Evolutionary conservation across 1,284 basidiomycete genomes (phyloP).

Genomic region (Marasmius tenuissimus): DNA sequence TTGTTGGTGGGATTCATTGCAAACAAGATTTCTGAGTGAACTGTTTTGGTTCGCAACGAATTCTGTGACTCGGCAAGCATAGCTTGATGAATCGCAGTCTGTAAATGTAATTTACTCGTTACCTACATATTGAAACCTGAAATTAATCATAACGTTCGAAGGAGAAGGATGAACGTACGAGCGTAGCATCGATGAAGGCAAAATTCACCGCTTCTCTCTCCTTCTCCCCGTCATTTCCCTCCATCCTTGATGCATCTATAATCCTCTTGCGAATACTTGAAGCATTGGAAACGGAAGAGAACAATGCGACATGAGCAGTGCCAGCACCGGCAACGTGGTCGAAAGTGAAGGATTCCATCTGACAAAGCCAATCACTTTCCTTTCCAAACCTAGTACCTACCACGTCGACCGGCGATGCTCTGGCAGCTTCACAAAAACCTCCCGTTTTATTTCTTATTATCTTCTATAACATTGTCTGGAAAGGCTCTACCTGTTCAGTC

Average conservation of each 20-base stretch:
- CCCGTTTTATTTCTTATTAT: constrained; percentile 7
- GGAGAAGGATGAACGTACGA: constrained; percentile 52
- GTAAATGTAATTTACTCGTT: constrained; percentile 72
- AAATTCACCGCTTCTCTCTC: constrained; percentile 80
- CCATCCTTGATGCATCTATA: constrained; percentile 61
- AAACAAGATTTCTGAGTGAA: constrained; percentile 88
- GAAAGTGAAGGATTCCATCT: constrained; percentile 14
- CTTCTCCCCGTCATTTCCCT: constrained; percentile 61
- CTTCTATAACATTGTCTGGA: constrained; percentile 3
- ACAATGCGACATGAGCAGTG: constrained; percentile 13
- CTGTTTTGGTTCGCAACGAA: constrained; percentile 68
- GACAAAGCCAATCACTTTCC: not conserved
- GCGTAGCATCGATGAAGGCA: constrained; percentile 80
- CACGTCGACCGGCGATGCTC: constrained; percentile 10
- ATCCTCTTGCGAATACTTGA: constrained; percentile 63
- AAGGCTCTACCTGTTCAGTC: constrained; percentile 12
- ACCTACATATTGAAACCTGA: constrained; percentile 44
- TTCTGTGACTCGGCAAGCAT: constrained; percentile 65
- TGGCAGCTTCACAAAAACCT: constrained; percentile 9
- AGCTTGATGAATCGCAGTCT: constrained; percentile 81
- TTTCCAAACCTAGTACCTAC: not conserved
- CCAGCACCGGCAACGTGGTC: constrained; percentile 65
- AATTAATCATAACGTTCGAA: constrained; percentile 7
- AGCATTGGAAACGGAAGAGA: constrained; percentile 57
- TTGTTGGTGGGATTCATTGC: constrained; percentile 84